A percentile compares a stretch with the other conserved stretches of the same genome.
These are phyloP conservation scores for Tylopilus subfusipes DNA, from an alignment of 768 basidiomycete species.

Conservation along the genomic window DNA sequence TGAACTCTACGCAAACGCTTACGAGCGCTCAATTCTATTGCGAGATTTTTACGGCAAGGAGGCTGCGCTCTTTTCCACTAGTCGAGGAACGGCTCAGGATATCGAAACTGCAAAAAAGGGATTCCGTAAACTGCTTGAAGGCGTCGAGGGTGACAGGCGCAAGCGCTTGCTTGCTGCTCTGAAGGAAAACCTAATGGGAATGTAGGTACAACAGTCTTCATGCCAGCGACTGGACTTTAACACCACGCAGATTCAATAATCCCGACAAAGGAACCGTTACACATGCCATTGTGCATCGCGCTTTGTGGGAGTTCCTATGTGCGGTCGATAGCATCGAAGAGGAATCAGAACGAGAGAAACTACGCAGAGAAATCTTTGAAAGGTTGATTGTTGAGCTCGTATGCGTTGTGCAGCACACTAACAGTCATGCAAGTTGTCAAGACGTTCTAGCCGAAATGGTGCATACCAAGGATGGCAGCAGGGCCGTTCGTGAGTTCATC, in stretches of 20 bases:
- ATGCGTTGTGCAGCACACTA: not conserved
- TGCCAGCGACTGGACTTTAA: not conserved
- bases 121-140: slow-evolving; percentile 63
- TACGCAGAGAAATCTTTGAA: slow-evolving; percentile 78
- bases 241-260: slow-evolving; percentile 73
- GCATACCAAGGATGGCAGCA: slow-evolving; percentile 89
- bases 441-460: slow-evolving; percentile 90
- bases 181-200: slow-evolving; percentile 68
- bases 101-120: slow-evolving; percentile 66
- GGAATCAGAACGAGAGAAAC: slow-evolving; percentile 66
- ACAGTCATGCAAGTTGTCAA: slow-evolving; percentile 52
- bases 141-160: slow-evolving; percentile 57
- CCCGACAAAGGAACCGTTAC: slow-evolving; percentile 86
- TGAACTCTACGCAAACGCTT: slow-evolving; percentile 82
- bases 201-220: slow-evolving; percentile 47
- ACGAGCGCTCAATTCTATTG: slow-evolving; percentile 75
- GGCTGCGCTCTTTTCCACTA: slow-evolving; percentile 62
- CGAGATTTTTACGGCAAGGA: slow-evolving; percentile 93
- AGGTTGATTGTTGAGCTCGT: slow-evolving; percentile 40
- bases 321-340: slow-evolving; percentile 57
- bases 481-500: slow-evolving; percentile 81
- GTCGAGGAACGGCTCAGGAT: slow-evolving; percentile 54
- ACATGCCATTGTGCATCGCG: slow-evolving; percentile 85
- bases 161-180: slow-evolving; percentile 64
- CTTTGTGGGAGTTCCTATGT: slow-evolving; percentile 79